Conservation (phyloP, 768 basidiomycete genomes). For the Punctularia strigosozonata region DNA sequence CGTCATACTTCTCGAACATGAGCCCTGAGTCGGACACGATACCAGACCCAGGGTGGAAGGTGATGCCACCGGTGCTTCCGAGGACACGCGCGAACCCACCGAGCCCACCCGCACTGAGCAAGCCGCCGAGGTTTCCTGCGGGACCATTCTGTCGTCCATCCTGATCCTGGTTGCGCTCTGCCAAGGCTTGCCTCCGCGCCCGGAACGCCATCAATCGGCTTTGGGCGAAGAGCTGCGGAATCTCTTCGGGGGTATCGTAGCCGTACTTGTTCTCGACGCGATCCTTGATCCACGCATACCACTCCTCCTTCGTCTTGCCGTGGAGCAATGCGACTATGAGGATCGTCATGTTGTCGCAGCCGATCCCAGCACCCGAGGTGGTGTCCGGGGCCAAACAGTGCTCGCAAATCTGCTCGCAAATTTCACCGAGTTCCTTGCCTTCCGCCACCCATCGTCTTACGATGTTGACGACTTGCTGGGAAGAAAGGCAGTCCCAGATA, state of each 20-base stretch:
- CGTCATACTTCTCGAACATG: constrained; percentile 51
- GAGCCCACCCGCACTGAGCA: constrained; percentile 25
- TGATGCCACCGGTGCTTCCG: constrained; percentile 49
- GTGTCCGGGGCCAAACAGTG: constrained; percentile 92
- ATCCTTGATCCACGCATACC: constrained; percentile 83
- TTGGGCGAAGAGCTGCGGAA: constrained; percentile 68
- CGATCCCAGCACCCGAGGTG: constrained; percentile 81
- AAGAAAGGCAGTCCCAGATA: constrained; percentile 95
- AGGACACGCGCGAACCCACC: constrained; percentile 44
- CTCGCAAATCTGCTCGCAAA: constrained; percentile 83
- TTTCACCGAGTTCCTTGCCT: constrained; percentile 67
- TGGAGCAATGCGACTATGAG: constrained; percentile 81
- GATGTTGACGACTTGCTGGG: constrained; percentile 88
- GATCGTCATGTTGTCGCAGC: constrained; percentile 99
- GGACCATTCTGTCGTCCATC: constrained; percentile 2
- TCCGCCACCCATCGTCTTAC: constrained; percentile 73
- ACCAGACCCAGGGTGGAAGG: constrained; percentile 43
- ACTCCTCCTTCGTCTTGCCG: constrained; percentile 82
- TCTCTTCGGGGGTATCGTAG: constrained; percentile 60
- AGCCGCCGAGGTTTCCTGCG: constrained; percentile 13
- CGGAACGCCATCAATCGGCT: constrained; percentile 47
- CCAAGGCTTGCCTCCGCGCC: constrained; percentile 46
- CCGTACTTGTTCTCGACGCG: constrained; percentile 70
- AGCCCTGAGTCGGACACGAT: constrained; percentile 36
- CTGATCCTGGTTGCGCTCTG: constrained; percentile 26